phyloP scores from a whole-genome alignment of 2,329 filamentous ascomycete genomes.

The Cladophialophora carrionii region DNA sequence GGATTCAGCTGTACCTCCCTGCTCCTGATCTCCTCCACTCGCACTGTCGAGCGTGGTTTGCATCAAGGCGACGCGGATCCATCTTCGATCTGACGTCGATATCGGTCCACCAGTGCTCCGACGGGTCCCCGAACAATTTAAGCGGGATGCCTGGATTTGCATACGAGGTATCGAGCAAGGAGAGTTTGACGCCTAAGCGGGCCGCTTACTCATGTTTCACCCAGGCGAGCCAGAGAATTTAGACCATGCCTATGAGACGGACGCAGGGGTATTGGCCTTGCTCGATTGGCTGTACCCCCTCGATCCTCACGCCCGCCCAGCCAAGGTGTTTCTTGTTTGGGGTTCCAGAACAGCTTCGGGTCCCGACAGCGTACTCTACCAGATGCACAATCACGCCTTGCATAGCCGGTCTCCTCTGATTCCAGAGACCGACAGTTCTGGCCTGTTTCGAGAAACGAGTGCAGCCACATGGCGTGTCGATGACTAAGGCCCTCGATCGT shows the following conservation, averaged over 20 bases:
- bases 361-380: background rate
- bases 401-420: background rate
- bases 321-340: background rate
- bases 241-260: background rate
- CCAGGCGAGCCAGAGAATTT: background rate
- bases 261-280: background rate
- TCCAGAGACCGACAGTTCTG: background rate
- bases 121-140: background rate
- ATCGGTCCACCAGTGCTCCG: background rate
- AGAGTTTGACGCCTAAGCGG: background rate
- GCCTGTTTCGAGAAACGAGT: background rate
- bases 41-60: background rate
- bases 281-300: background rate
- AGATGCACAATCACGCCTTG: background rate
- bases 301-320: background rate
- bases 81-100: background rate
- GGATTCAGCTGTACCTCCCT: background rate
- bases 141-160: background rate
- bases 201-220: background rate
- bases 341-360: background rate
- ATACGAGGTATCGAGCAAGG: background rate
- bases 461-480: background rate
- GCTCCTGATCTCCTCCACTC: background rate
- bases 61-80: background rate
- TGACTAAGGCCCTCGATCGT: conserved; percentile 2